Base-by-base conservation (phyloP, 2,329 filamentous ascomycete species). In the Phaeomoniella chlamydospora region DNA sequence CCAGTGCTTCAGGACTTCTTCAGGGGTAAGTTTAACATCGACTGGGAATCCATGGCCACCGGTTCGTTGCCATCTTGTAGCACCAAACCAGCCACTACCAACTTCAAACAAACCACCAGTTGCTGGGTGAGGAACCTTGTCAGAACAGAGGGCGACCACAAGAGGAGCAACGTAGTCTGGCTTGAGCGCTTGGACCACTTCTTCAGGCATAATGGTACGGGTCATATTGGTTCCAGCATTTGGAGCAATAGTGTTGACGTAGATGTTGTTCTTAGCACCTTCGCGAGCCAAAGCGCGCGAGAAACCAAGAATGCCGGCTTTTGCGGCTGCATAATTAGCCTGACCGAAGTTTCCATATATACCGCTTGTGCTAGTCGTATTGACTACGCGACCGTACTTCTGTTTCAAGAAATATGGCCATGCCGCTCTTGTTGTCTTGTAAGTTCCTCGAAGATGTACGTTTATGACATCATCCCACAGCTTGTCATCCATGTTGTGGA, bases 261-360 rank as follows among this genome's bases (percentile, higher is more conserved):
- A 86, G 60, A 98, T 96, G 70, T 94, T 94, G 71, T 98, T 86
- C 69, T 96, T 96, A 54, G 74, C 72, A 50, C 90, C 90, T 64
- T 98, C 90, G 34, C 90, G 72, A 35, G 90, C 90, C 37, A 98
- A 74, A 35, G 90, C 84, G 49, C 86, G 82, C 29, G 87, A 94
- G 68, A 98, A 85, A 42, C 90, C 90, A 30, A 98, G 78, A 46
- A 98, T 96, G 62, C 84, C 90, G 47, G 74, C 72, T 77, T 90
- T 90, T 39, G 83, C 83, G 40, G 88, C 84, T 43, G 90, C 74
- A 60, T 98, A 98, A 71, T 98, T 98, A 52, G 88, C 84, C 64
- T 98, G 90, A 43, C 90, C 90, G 57, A 98, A 98, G 72, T 94
- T 98, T 49, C 90, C 90, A 57, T 98, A 98, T 59, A 98, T 93